phyloP scores from a whole-genome alignment of 2,329 filamentous ascomycete species.

The Amauroascus verrucosus region DNA sequence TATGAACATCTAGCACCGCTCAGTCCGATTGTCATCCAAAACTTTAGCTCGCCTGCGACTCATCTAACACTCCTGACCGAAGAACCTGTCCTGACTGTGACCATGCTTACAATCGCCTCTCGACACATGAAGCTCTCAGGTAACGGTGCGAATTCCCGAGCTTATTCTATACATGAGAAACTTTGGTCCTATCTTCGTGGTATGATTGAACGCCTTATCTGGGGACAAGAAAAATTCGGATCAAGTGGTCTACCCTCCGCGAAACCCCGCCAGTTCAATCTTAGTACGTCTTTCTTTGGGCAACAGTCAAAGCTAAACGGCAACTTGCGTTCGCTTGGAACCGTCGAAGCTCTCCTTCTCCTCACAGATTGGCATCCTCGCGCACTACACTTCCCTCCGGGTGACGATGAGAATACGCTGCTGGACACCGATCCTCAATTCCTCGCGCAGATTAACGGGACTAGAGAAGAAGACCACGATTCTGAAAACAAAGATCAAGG shows the following conservation, averaged over 20 bases:
- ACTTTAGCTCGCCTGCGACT: constrained; percentile 71
- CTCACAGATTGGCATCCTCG: constrained; percentile 96
- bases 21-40: constrained; percentile 86
- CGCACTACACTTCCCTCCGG: constrained; percentile 79
- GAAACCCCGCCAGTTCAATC: constrained; percentile 27
- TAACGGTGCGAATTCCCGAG: constrained; percentile 69
- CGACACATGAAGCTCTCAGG: constrained; percentile 73
- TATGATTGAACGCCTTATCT: constrained; percentile 91
- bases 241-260: constrained; percentile 70
- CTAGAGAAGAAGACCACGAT: constrained; percentile 34
- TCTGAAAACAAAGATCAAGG: constrained; percentile 37
- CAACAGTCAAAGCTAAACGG: constrained; percentile 40
- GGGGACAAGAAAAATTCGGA: constrained; percentile 92
- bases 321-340: constrained; percentile 79
- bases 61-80: constrained; percentile 74
- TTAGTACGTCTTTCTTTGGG: constrained; percentile 8
- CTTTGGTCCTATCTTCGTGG: constrained; percentile 88
- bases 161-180: constrained; percentile 87
- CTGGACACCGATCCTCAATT: constrained; percentile 62
- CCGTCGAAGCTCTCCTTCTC: constrained; percentile 86
- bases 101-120: constrained; percentile 81
- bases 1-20: constrained; percentile 84
- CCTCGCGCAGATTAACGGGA: constrained; percentile 52
- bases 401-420: constrained; percentile 55
- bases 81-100: constrained; percentile 86